Percentiles rank a stretch among this genome's conserved stretches.
These are phyloP conservation scores for Lecanoromycetidae sp. DNA, from an alignment of 2,329 filamentous ascomycete species.

Conservation along the genomic window DNA sequence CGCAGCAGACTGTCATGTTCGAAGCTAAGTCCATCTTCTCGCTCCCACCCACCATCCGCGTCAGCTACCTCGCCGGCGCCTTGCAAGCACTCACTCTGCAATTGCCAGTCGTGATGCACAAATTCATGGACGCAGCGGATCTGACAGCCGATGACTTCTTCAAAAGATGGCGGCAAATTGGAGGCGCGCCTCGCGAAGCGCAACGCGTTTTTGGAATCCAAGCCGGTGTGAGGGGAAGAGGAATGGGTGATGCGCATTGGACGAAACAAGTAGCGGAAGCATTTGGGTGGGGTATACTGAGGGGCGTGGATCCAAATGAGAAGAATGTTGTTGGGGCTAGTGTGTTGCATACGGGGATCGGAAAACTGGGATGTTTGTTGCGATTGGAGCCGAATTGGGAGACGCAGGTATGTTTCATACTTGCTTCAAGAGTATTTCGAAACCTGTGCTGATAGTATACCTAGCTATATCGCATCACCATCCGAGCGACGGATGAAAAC, in stretches of 20 bases:
- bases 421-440: neutral
- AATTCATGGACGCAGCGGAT: constrained; percentile 91
- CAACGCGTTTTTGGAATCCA: constrained; percentile 69
- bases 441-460: neutral
- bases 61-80: constrained; percentile 88
- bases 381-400: constrained; percentile 88
- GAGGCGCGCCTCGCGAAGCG: constrained; percentile 71
- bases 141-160: constrained; percentile 89
- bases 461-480: constrained; percentile 90
- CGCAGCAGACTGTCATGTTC: constrained; percentile 90
- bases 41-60: constrained; percentile 77
- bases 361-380: constrained; percentile 89
- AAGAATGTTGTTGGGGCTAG: constrained; percentile 91
- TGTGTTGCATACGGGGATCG: constrained; percentile 68
- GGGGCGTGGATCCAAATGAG: constrained; percentile 76
- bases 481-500: constrained; percentile 83
- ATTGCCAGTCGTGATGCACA: constrained; percentile 76
- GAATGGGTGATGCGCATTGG: constrained; percentile 58
- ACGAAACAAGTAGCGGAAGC: constrained; percentile 64
- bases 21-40: constrained; percentile 72
- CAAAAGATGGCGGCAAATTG: constrained; percentile 98
- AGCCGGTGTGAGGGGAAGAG: constrained; percentile 41
- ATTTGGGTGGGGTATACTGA: constrained; percentile 79
- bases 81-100: constrained; percentile 86
- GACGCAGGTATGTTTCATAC: constrained; percentile 63